Evolutionary conservation across 768 basidiomycete species (phyloP).

Genomic region (Termitomyces sp.): DNA sequence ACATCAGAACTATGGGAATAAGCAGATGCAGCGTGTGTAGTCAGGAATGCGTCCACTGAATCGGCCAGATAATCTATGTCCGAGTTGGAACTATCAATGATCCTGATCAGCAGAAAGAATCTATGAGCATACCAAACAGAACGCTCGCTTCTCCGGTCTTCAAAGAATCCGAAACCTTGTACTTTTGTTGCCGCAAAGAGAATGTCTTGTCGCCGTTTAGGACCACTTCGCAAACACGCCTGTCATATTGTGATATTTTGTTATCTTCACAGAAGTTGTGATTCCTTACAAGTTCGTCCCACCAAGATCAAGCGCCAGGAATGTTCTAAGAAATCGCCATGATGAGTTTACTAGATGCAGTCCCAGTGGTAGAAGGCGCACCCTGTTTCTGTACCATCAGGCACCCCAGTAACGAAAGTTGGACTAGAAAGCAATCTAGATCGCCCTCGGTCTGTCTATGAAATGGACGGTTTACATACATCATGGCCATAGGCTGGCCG

Average conservation of each 20-base stretch:
- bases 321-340: slow-evolving; percentile 55
- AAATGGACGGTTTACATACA: slow-evolving; percentile 40
- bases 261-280: not conserved
- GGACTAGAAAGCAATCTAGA: slow-evolving; percentile 47
- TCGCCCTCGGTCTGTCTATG: not conserved
- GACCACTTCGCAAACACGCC: slow-evolving; percentile 91
- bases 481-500: slow-evolving; percentile 88
- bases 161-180: slow-evolving; percentile 88
- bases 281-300: slow-evolving; percentile 89
- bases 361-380: slow-evolving; percentile 24
- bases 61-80: slow-evolving; percentile 93
- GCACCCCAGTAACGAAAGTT: slow-evolving; percentile 92
- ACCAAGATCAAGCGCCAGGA: slow-evolving; percentile 93
- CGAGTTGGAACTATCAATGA: not conserved
- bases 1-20: slow-evolving; percentile 24
- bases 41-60: slow-evolving; percentile 93
- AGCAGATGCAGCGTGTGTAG: slow-evolving; percentile 38
- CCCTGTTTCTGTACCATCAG: slow-evolving; percentile 93
- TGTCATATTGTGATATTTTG: slow-evolving; percentile 25
- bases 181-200: slow-evolving; percentile 89
- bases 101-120: slow-evolving; percentile 1
- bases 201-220: slow-evolving; percentile 90
- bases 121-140: slow-evolving; percentile 63
- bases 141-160: slow-evolving; percentile 88
- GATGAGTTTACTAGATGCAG: not conserved